These are phyloP conservation scores for Penicillium sp. DNA, from an alignment of 2,329 filamentous ascomycete genomes.

Conservation along the genomic window DNA sequence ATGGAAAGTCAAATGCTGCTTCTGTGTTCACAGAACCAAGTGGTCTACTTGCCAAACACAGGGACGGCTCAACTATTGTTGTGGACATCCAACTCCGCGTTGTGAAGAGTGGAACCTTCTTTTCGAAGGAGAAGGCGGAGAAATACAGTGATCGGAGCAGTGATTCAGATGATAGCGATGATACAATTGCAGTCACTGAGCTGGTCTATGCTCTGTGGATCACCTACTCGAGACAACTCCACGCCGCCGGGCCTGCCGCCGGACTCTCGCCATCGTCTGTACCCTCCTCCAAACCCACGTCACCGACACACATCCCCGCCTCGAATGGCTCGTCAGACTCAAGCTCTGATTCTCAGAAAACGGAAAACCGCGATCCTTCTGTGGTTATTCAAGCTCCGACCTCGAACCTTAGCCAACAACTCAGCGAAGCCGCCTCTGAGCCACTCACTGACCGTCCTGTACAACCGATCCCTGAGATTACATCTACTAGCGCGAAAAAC, in stretches of 20 bases:
- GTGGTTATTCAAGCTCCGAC: constrained; percentile 42
- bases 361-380: constrained; percentile 27
- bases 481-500: constrained; percentile 25
- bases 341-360: constrained; percentile 26
- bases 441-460: constrained; percentile 45
- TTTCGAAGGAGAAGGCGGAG: constrained; percentile 59
- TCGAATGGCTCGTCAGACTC: constrained; percentile 66
- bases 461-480: constrained; percentile 36
- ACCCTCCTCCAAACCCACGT: constrained; percentile 63
- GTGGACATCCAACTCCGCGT: constrained; percentile 97
- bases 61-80: constrained; percentile 87
- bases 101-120: constrained; percentile 79
- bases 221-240: constrained; percentile 90
- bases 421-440: constrained; percentile 52
- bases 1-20: constrained; percentile 76
- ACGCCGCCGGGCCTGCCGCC: constrained; percentile 68
- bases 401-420: constrained; percentile 53
- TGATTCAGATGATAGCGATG: constrained; percentile 48
- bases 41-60: constrained; percentile 80
- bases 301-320: constrained; percentile 75
- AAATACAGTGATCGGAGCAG: constrained; percentile 65
- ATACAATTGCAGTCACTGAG: constrained; percentile 61
- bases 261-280: constrained; percentile 57
- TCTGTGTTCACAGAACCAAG: constrained; percentile 80
- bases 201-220: constrained; percentile 96